These are phyloP conservation scores for Kalaharituber pfeilii DNA, from an alignment of 2,329 filamentous ascomycete genomes.

Conservation along the genomic window DNA sequence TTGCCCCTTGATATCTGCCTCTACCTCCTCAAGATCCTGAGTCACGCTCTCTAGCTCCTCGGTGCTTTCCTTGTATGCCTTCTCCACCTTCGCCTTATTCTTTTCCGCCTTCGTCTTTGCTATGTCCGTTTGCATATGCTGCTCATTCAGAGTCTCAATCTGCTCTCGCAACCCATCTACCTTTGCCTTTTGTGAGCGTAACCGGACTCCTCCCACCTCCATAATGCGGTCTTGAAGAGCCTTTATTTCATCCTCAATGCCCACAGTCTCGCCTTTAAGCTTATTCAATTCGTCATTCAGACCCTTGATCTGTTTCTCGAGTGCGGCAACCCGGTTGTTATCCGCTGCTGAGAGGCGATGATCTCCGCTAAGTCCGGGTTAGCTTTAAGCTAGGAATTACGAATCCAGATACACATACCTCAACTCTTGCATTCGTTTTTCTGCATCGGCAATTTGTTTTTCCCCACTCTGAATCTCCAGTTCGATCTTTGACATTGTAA, in stretches of 20 bases:
- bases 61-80: conserved; percentile 58
- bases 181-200: conserved; percentile 75
- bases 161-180: conserved; percentile 80
- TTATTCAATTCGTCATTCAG: conserved; percentile 63
- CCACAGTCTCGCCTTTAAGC: conserved; percentile 68
- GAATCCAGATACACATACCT: conserved; percentile 46
- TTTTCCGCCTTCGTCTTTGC: conserved; percentile 87
- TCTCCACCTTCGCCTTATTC: conserved; percentile 69
- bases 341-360: conserved; percentile 52
- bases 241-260: conserved; percentile 84
- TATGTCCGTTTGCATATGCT: conserved; percentile 71
- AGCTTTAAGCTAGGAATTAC: not conserved
- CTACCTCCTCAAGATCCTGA: conserved; percentile 57
- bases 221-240: conserved; percentile 90
- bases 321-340: conserved; percentile 49
- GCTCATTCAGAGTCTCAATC: conserved; percentile 62
- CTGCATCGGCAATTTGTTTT: conserved; percentile 65
- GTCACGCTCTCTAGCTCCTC: conserved; percentile 59
- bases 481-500: conserved; percentile 73
- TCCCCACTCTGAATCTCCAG: conserved; percentile 78
- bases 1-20: conserved; percentile 63
- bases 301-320: conserved; percentile 62
- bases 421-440: conserved; percentile 73
- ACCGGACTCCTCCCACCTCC: conserved; percentile 87
- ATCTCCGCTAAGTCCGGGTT: conserved; percentile 26